Base-by-base conservation (phyloP, 192 early-diverging fungal genomes). In the Backusella tarrabulga region DNA sequence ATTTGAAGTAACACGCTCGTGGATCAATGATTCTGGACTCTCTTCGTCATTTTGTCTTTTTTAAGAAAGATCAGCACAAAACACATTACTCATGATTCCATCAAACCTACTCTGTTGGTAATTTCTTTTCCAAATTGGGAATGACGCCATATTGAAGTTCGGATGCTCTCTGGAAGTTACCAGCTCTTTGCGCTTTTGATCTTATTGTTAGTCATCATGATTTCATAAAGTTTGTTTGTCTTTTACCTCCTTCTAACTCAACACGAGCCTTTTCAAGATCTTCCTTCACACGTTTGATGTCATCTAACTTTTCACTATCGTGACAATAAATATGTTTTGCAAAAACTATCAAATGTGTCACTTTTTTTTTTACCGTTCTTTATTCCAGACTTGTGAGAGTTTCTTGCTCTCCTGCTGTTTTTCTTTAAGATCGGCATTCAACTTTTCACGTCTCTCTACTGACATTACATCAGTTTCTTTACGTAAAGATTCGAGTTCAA, bases 121-220 rank as follows among this genome's bases (percentile, higher is more conserved):
- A 76, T 67, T 93, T 83, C 15, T 89, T 85, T 72, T 92, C 92
- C 67, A 95, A 82, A 56, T 87, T 83, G 17, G 94, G 94, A 69
- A 95, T 93, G 14, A 91, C 83, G 54, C 94, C 94, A 71, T 94
- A 95, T 34, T 90, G 90, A 35, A 95, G 85, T 79, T 95, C 94
- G 4, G 91, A 91, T 0, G 94, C 94, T 5, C 87, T 72, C 32
- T 86, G 85, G 52, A 93, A 94, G 76, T 95, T 91, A 11, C 94
- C 94, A 17, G 82, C 76, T 63, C 94, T 83, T 81, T 93, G 93
- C 35, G 92, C 90, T 76, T 42, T 44, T 34, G 6, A 17, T 67
- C 21, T 68, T 34, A 41, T 29, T 36, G 26, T 73, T 6, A 63
- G 14, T 23, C 3, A 44, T 19, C 8, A 60, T 44, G 11, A 14